These are phyloP conservation scores for Epichloe sibirici DNA, from an alignment of 2,329 filamentous ascomycete genomes.

Conservation along the genomic window DNA sequence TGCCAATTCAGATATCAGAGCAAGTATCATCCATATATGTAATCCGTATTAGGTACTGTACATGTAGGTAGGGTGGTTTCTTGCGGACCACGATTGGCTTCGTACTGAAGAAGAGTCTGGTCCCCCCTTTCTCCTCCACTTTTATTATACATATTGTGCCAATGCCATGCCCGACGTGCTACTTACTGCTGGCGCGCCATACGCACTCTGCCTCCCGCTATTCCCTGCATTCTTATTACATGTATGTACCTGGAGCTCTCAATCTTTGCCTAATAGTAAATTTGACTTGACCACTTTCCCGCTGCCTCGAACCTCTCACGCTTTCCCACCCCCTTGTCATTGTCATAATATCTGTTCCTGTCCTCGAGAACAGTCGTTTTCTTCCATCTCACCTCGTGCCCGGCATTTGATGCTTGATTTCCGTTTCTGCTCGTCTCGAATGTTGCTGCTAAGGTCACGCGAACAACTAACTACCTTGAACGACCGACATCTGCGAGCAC, in stretches of 20 bases:
- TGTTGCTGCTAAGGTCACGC: neutral
- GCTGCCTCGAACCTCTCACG: neutral
- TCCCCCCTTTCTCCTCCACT: conserved; percentile 1
- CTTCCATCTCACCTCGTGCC: neutral
- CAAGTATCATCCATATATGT: neutral
- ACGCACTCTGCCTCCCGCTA: neutral
- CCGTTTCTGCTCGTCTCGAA: neutral
- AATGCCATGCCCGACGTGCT: neutral
- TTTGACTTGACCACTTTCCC: neutral
- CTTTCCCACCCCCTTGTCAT: neutral
- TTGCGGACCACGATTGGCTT: neutral
- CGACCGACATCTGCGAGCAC: neutral
- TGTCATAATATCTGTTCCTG: conserved; percentile 1
- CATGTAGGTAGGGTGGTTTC: no score
- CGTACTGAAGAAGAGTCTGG: neutral
- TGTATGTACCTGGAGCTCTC: neutral
- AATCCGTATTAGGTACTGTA: neutral
- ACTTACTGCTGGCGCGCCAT: neutral
- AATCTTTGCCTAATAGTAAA: neutral
- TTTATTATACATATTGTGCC: neutral
- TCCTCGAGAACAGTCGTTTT: neutral
- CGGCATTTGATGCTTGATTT: neutral
- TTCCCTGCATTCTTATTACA: neutral
- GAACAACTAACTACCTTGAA: neutral
- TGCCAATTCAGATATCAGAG: neutral